Conservation (phyloP, 805 yeast species). For the Candida ipomoeae region DNA sequence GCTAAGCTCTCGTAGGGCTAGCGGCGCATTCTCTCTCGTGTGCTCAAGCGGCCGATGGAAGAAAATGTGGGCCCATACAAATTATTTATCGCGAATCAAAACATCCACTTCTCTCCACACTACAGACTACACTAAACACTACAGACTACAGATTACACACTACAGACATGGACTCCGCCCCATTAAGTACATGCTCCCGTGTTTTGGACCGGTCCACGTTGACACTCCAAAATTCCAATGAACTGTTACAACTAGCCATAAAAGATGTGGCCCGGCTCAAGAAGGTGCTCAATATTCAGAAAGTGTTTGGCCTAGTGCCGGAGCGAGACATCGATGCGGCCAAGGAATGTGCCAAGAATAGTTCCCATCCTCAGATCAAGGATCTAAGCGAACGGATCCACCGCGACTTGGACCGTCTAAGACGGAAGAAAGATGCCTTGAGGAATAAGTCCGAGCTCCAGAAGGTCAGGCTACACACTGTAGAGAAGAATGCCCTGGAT, state of each 20-base stretch:
- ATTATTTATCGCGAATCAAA: constrained; percentile 3
- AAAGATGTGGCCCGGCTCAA: constrained; percentile 39
- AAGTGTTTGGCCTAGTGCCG: constrained; percentile 50
- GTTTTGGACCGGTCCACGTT: constrained; percentile 23
- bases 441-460: constrained; percentile 39
- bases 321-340: constrained; percentile 44
- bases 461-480: constrained; percentile 31
- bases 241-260: constrained; percentile 31
- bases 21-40: neutral
- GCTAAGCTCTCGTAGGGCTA: neutral
- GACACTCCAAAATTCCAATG: constrained; percentile 30
- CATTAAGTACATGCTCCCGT: constrained; percentile 8
- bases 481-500: constrained; percentile 12
- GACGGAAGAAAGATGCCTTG: constrained; percentile 29
- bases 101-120: neutral
- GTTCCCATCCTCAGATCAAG: constrained; percentile 41
- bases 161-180: neutral
- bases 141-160: too few species aligned
- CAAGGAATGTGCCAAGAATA: constrained; percentile 30
- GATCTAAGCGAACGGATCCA: constrained; percentile 28
- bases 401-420: constrained; percentile 29
- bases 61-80: neutral
- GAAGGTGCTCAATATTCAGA: constrained; percentile 39
- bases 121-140: too few species aligned
- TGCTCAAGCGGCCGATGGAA: neutral